Conservation (phyloP, 1,284 basidiomycete genomes). For the Sporisorium reilianum region DNA sequence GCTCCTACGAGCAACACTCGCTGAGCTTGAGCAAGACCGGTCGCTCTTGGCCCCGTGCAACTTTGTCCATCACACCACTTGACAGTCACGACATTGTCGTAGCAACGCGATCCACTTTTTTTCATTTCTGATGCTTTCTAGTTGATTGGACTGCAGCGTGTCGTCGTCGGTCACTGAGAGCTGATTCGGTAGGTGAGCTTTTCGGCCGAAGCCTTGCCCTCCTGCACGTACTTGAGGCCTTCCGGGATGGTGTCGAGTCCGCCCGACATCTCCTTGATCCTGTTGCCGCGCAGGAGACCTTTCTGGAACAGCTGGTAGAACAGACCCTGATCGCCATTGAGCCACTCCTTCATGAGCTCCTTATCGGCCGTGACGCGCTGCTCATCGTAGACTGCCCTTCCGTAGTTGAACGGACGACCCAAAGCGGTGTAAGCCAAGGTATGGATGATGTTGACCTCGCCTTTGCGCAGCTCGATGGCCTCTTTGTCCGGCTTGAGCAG, state of each 20-base stretch:
- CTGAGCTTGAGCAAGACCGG: background rate
- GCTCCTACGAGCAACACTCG: conserved; percentile 17
- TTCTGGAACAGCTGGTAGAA: conserved; percentile 51
- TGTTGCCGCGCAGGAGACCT: conserved; percentile 56
- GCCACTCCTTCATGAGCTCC: conserved; percentile 43
- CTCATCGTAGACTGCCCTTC: conserved; percentile 46
- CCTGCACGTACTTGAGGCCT: conserved; percentile 58
- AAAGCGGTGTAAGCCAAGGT: conserved; percentile 59
- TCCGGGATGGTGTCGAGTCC: conserved; percentile 52
- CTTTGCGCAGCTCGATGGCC: conserved; percentile 51
- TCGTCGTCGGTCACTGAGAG: no score
- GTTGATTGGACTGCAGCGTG: no score
- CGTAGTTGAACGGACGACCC: conserved; percentile 55
- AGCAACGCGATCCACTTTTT: background rate
- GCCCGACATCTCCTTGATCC: conserved; percentile 51
- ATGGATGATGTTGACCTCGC: conserved; percentile 59
- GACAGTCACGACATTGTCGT: background rate
- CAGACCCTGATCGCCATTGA: conserved; percentile 51
- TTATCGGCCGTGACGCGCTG: conserved; percentile 37
- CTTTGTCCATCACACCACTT: background rate
- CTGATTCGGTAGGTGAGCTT: conserved; percentile 60
- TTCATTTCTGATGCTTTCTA: background rate
- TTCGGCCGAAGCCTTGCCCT: conserved; percentile 60
- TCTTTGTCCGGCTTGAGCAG: conserved; percentile 60
- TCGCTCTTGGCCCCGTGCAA: background rate